Percentiles rank a stretch among this genome's conserved stretches.
Conservation (phyloP, 306 rosid genomes). For the Acacia confusa region DNA sequence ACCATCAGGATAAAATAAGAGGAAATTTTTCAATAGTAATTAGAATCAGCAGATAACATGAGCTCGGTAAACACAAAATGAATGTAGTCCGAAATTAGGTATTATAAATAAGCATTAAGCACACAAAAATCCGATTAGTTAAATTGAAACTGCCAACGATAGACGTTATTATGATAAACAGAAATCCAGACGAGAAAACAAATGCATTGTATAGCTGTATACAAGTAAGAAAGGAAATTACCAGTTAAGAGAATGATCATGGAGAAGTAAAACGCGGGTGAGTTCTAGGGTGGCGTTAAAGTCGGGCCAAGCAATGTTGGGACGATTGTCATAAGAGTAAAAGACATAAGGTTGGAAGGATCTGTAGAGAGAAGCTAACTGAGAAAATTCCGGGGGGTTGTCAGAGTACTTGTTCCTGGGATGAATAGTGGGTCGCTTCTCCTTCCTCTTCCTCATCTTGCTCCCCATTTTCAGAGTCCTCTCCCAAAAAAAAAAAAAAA, state of each 20-base stretch:
- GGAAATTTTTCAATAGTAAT: background rate
- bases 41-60: background rate
- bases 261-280: slow-evolving; percentile 43
- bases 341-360: slow-evolving; percentile 48
- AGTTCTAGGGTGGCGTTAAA: slow-evolving; percentile 18
- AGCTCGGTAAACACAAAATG: background rate
- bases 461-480: slow-evolving; percentile 29
- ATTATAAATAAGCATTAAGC: background rate
- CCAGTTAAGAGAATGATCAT: slow-evolving; percentile 41
- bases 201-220: background rate
- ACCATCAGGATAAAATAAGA: background rate
- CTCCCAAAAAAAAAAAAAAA: too few relatives aligned
- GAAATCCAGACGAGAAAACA: background rate
- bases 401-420: slow-evolving; percentile 74
- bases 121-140: background rate
- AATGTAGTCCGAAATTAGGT: background rate
- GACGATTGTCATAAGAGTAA: background rate
- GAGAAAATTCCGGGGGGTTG: slow-evolving; percentile 75
- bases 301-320: slow-evolving; percentile 16
- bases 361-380: slow-evolving; percentile 74
- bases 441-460: slow-evolving; percentile 51
- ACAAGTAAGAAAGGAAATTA: background rate
- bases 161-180: background rate
- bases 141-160: background rate
- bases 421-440: slow-evolving; percentile 45